These are phyloP conservation scores for Sicyos edulis DNA, from an alignment of 306 rosid species.

Conservation along the genomic window DNA sequence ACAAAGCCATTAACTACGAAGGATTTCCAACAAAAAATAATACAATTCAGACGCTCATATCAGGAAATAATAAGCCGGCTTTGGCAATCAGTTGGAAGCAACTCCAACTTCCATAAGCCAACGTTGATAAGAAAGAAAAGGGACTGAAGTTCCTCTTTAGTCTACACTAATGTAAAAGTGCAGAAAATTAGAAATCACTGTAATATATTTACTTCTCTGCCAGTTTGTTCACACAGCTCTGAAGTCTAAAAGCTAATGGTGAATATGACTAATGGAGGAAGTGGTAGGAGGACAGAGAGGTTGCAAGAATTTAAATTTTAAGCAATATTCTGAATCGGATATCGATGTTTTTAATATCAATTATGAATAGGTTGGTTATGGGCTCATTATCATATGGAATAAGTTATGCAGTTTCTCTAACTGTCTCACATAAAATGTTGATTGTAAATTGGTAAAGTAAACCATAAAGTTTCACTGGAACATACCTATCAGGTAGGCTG, in stretches of 20 bases:
- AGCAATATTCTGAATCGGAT: not conserved
- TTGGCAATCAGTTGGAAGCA: not conserved
- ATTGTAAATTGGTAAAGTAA: not conserved
- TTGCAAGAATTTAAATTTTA: not conserved
- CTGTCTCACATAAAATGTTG: conserved; percentile 10
- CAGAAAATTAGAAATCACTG: not conserved
- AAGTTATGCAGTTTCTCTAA: not conserved
- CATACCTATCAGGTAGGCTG: conserved; percentile 52
- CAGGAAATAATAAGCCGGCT: not conserved
- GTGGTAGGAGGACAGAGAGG: not conserved
- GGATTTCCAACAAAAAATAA: not conserved
- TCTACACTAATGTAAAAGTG: not conserved
- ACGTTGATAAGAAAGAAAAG: not conserved
- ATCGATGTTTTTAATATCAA: not conserved
- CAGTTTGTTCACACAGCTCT: not conserved
- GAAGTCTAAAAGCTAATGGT: conserved; percentile 1
- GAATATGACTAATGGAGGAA: not conserved
- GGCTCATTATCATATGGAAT: not conserved
- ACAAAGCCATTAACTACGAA: not conserved
- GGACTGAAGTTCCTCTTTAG: not conserved
- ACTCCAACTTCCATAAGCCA: not conserved
- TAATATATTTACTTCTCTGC: not conserved
- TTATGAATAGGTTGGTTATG: too few species aligned
- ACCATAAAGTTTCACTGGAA: conserved; percentile 9
- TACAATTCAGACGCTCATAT: not conserved